Base-by-base conservation (phyloP, 176 grass and related monocot species). In the Musa schizocarpa region DNA sequence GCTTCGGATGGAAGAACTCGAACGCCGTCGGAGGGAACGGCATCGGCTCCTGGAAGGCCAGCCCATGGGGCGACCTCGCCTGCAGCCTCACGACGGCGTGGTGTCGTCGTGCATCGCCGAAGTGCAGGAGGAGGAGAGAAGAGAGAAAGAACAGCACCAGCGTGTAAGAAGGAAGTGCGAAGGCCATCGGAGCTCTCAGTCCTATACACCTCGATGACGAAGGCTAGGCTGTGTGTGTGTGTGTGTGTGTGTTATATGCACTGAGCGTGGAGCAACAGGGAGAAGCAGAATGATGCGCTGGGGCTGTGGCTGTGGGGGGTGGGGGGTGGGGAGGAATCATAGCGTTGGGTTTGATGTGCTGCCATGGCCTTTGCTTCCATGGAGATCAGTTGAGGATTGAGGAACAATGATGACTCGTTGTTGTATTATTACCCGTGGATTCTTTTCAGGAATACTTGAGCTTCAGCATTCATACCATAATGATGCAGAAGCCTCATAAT, bases 1-100 rank as follows among this genome's bases (percentile, higher is more conserved):
- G 9, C 24, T 43, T 53, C 13, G 24, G 73, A 9, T 75, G 73
- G 73, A 75, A 75, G 54, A 75, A 75, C 54, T 75, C 73, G 73
- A 61, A 59, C 13, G 73, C 54, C 54, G 54, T 48, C 14, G 53
- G 25, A 4, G 72, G 54, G 54, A 75, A 59, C 54, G 73, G 16
- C 53, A 75, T 43, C 11, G 54, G 73, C 16, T 59, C 61, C 73
- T 75, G 25, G 54, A 43, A 75, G 9, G 53, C 53, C 14, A 75
- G 73, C 14, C 73, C 73, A 25, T 75, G 73, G 24, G 73, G 73
- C 17, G 16, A 17, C 50, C 48, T 71, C 43, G 48, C 9, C 9
- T 23, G 25, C 23, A 11, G 65, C 25, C 14, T 9, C 22, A 16
- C 25, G 65, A 14, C 24, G 65, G 26, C 10, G 6, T 43, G 34